Base-by-base conservation (phyloP, 805 yeast species). In the Lipomyces yamanashiensis region DNA sequence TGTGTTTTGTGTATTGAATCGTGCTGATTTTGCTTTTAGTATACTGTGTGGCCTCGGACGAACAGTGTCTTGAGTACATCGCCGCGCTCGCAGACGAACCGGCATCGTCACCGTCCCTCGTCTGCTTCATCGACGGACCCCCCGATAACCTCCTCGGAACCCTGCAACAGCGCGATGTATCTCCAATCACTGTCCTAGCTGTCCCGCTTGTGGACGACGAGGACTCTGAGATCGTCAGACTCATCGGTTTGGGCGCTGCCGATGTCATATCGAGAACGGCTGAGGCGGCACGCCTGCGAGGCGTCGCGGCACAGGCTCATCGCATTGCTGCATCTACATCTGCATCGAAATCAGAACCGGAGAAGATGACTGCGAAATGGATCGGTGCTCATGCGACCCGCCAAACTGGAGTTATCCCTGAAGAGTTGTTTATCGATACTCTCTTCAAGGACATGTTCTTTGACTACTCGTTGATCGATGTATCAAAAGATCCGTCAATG, bases 161-260 rank as follows among this genome's bases (percentile, higher is more conserved):
- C 17, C 34, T 53, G 23, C 57, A n/a, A n/a, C 17, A n/a, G 28
- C 33, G 34, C 43, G 10, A 36, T 28, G 2, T 28, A n/a, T 6
- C 12, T 33, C 33, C 54, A 12, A 43, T 41, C n/a, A 15, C 40
- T 21, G 36, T 62, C 8, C 49, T 58, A 2, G 53, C 61, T 19
- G 61, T 64, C 12, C 64, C 68, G 10, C 39, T 64, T 17, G 68
- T 64, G 43, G 63, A 58, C 45, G 63, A 62, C 52, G 66, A 62
- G 33, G 62, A 58, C 53, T 23, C 60, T 1, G 59, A 51, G 12
- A 54, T 62, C 61, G 21, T 19, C 15, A 13, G 23, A n/a, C 44
- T 58, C 23, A 37, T 62, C 23, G 39, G 19, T 15, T 51, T 49
- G 37, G 68, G 68, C 39, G 68, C 68, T 15, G 57, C 47, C 13